phyloP scores from a whole-genome alignment of 2,329 filamentous ascomycete species.

The Colletotrichum eremochloae region DNA sequence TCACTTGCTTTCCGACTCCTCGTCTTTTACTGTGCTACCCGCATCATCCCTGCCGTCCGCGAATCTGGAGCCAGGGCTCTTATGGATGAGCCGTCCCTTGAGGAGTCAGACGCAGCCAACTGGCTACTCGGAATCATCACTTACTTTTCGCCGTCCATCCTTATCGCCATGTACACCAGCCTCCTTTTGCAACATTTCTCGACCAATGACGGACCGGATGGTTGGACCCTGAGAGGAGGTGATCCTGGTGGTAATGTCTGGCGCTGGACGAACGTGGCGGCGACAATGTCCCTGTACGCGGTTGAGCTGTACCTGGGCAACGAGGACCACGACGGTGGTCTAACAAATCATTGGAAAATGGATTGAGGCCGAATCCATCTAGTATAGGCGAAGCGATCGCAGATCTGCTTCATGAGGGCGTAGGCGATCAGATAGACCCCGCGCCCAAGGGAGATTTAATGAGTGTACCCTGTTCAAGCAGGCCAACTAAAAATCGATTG shows the following conservation, averaged over 20 bases:
- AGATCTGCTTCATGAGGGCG: background rate
- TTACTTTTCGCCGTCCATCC: slow-evolving; percentile 94
- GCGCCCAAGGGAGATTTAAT: slow-evolving; percentile 22
- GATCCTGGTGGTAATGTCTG: slow-evolving; percentile 87
- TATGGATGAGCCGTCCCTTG: slow-evolving; percentile 85
- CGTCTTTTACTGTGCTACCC: slow-evolving; percentile 94
- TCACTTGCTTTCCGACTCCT: slow-evolving; percentile 93
- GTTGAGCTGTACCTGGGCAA: slow-evolving; percentile 90
- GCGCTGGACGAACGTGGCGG: slow-evolving; percentile 93
- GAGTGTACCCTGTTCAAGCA: slow-evolving; percentile 24
- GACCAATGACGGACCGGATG: slow-evolving; percentile 75
- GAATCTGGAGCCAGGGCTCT: slow-evolving; percentile 87
- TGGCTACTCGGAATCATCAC: slow-evolving; percentile 85
- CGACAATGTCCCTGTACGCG: slow-evolving; percentile 90
- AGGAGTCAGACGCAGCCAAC: slow-evolving; percentile 86
- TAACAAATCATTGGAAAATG: slow-evolving; percentile 91
- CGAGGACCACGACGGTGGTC: slow-evolving; percentile 79
- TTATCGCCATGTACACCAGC: slow-evolving; percentile 97
- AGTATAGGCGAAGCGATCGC: background rate
- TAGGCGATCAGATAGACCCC: background rate
- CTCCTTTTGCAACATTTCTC: slow-evolving; percentile 96
- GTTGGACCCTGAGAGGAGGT: slow-evolving; percentile 89
- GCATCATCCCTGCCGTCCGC: slow-evolving; percentile 93
- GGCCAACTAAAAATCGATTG: slow-evolving; percentile 29
- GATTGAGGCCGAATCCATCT: slow-evolving; percentile 69